Evolutionary conservation across 2,329 filamentous ascomycete species (phyloP).

Genomic region (Dothideomycetes sp.): DNA sequence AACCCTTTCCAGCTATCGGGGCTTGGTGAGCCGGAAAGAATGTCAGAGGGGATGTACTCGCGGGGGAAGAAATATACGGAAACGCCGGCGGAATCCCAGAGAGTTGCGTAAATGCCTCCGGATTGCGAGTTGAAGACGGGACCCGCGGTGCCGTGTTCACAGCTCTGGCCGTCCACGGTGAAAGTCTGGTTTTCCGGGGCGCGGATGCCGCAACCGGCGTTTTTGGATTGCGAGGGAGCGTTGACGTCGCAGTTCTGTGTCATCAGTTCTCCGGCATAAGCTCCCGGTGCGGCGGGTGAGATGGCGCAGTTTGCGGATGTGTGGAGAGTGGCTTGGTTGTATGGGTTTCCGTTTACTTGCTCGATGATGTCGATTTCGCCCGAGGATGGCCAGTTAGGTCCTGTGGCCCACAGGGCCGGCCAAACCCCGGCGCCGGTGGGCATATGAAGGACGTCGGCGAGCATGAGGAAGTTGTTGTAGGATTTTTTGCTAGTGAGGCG

Average conservation of each 20-base stretch:
- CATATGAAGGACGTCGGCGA: conserved; percentile 45
- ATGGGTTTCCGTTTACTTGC: conserved; percentile 34
- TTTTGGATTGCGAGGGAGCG: conserved; percentile 30
- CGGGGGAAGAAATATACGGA: conserved; percentile 76
- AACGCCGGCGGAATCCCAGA: conserved; percentile 64
- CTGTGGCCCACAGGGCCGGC: conserved; percentile 40
- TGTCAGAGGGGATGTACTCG: conserved; percentile 54
- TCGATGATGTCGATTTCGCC: conserved; percentile 44
- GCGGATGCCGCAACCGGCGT: conserved; percentile 35
- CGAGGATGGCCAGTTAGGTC: conserved; percentile 27
- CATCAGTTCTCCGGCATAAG: conserved; percentile 41
- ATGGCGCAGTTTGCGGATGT: conserved; percentile 37
- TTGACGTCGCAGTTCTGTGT: conserved; percentile 42
- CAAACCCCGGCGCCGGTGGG: conserved; percentile 44
- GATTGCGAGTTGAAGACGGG: conserved; percentile 41
- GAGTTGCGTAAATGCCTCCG: conserved; percentile 39
- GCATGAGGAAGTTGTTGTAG: conserved; percentile 40
- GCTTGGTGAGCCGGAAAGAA: conserved; percentile 49
- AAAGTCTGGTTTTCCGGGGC: conserved; percentile 20
- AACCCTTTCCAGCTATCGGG: conserved; percentile 62
- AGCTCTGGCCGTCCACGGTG: conserved; percentile 17
- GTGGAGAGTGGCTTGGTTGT: conserved; percentile 37
- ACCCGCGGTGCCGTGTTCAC: conserved; percentile 32
- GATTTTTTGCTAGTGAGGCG: conserved; percentile 38
- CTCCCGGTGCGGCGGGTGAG: conserved; percentile 24